Conservation (phyloP, 371 early-diverging fungal species). For the Parasitella parasitica region DNA sequence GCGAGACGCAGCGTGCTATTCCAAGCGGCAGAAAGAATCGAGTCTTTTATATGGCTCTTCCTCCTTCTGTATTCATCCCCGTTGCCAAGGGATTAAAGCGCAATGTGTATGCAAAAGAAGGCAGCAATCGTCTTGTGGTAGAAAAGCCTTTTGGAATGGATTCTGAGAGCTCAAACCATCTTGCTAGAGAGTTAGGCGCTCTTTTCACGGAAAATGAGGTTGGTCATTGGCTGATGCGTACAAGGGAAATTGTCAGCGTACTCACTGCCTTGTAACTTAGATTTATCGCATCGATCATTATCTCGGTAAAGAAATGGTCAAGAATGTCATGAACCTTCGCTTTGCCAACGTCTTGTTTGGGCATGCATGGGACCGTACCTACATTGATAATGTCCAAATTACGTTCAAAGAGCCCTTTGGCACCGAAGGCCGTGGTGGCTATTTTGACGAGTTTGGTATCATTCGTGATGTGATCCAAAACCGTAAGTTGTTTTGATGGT, state of each 20-base stretch:
- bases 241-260: not conserved
- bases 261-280: slow-evolving; percentile 34
- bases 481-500: slow-evolving; percentile 50
- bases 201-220: slow-evolving; percentile 83
- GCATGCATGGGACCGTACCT: slow-evolving; percentile 87
- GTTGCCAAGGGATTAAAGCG: slow-evolving; percentile 79
- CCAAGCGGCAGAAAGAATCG: slow-evolving; percentile 36
- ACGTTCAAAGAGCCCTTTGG: slow-evolving; percentile 98
- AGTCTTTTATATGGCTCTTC: slow-evolving; percentile 94
- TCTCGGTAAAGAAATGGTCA: slow-evolving; percentile 99
- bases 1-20: slow-evolving; percentile 43
- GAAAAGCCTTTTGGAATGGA: slow-evolving; percentile 99
- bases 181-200: slow-evolving; percentile 69
- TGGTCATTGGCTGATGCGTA: slow-evolving; percentile 7
- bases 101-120: slow-evolving; percentile 61
- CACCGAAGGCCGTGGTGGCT: slow-evolving; percentile 98
- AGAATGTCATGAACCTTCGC: slow-evolving; percentile 91
- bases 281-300: slow-evolving; percentile 98
- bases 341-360: slow-evolving; percentile 95
- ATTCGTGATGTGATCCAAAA: slow-evolving; percentile 99
- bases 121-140: slow-evolving; percentile 81
- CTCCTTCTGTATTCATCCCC: slow-evolving; percentile 92
- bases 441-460: slow-evolving; percentile 99
- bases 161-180: slow-evolving; percentile 70
- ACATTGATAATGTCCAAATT: slow-evolving; percentile 95